phyloP scores from a whole-genome alignment of 2,329 filamentous ascomycete genomes.

The Alternaria rosae region DNA sequence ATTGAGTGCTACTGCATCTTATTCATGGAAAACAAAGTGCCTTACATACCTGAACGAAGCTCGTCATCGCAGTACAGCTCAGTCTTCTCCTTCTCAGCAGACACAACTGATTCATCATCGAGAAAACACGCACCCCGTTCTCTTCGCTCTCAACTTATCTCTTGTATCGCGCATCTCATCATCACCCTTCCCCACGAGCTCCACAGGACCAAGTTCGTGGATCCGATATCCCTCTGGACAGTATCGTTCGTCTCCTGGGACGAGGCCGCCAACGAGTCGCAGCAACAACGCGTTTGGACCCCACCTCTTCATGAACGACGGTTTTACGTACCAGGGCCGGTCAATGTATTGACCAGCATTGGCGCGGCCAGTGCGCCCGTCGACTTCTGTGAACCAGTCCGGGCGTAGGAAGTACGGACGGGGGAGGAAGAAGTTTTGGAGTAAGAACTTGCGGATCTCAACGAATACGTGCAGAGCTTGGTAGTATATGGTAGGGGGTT shows the following conservation, averaged over 20 bases:
- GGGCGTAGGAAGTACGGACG: conserved; percentile 54
- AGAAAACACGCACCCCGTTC: neutral
- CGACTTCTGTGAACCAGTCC: conserved; percentile 41
- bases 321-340: conserved; percentile 44
- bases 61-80: too few relatives aligned
- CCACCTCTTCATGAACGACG: conserved; percentile 27
- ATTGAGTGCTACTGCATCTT: too few relatives aligned
- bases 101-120: neutral
- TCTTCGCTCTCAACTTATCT: neutral
- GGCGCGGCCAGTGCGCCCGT: conserved; percentile 53
- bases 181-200: conserved; percentile 58
- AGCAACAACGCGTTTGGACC: conserved; percentile 26
- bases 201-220: conserved; percentile 68
- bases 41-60: too few relatives aligned
- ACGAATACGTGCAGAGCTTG: conserved; percentile 47
- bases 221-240: conserved; percentile 63
- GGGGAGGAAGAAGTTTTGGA: conserved; percentile 68
- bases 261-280: conserved; percentile 69
- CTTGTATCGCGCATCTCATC: neutral
- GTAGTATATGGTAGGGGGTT: neutral
- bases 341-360: conserved; percentile 24
- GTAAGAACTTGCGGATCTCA: conserved; percentile 59
- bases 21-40: too few relatives aligned
- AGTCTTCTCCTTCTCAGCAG: neutral
- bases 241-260: conserved; percentile 64